Evolutionary conservation across 1,139 yeast species (phyloP).

Genomic region (Debaryomyces psychrophilus): DNA sequence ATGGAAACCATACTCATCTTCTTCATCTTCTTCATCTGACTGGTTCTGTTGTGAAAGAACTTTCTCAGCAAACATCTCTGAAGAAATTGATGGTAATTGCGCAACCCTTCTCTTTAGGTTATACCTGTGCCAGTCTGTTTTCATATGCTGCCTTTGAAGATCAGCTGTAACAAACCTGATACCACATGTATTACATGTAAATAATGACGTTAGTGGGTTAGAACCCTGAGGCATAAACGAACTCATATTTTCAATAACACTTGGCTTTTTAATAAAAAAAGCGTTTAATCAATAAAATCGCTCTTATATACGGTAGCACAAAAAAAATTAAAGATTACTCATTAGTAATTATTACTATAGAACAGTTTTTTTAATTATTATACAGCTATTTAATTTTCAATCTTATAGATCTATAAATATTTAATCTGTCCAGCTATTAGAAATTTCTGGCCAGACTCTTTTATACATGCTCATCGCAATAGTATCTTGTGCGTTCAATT

Average conservation of each 20-base stretch:
- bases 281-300: not conserved
- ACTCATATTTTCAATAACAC: constrained; percentile 20
- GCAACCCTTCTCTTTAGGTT: constrained; percentile 93
- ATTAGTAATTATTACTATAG: constrained; percentile 1
- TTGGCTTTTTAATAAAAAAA: not conserved
- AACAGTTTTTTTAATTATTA: constrained; percentile 2
- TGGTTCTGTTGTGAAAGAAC: constrained; percentile 40
- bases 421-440: constrained; percentile 35
- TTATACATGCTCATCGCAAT: constrained; percentile 93
- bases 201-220: constrained; percentile 39
- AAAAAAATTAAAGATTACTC: not conserved
- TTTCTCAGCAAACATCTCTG: constrained; percentile 82
- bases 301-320: not conserved
- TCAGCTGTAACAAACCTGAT: constrained; percentile 77
- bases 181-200: constrained; percentile 88
- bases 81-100: constrained; percentile 72
- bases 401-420: constrained; percentile 5
- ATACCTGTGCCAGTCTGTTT: constrained; percentile 94
- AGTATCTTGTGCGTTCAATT: constrained; percentile 86
- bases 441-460: constrained; percentile 82
- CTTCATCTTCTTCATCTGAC: constrained; percentile 41
- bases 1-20: constrained; percentile 70
- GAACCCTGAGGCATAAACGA: constrained; percentile 36
- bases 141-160: constrained; percentile 89
- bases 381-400: constrained; percentile 4